Percentiles rank a stretch among this genome's conserved stretches.
Evolutionary conservation across 2,329 filamentous ascomycete species (phyloP).

Genomic region (Seiridium cupressi): DNA sequence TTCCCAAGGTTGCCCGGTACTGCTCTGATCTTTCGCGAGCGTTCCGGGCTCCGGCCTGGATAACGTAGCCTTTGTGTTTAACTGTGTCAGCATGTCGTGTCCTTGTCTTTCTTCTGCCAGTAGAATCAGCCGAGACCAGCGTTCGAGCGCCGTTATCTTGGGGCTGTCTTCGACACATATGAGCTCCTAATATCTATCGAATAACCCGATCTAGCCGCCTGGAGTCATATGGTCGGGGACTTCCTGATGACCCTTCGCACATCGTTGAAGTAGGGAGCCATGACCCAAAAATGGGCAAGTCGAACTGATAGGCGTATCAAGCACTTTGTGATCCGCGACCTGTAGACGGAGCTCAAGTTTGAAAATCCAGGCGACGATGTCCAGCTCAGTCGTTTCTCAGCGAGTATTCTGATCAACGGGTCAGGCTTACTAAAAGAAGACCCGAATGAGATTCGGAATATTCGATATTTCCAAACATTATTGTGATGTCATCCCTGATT

Average conservation of each 20-base stretch:
- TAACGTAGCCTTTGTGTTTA: neutral
- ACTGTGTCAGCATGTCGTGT: neutral
- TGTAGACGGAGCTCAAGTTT: neutral
- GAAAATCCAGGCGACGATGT: too few relatives aligned
- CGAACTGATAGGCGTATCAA: neutral
- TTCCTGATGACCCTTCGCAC: neutral
- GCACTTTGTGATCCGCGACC: conserved; percentile 3
- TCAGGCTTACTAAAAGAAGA: too few relatives aligned
- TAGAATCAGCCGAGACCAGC: neutral
- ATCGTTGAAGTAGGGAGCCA: conserved; percentile 1
- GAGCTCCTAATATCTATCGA: neutral
- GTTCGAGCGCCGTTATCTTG: neutral
- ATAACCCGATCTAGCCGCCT: neutral
- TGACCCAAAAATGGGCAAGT: neutral
- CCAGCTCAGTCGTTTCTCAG: too few relatives aligned
- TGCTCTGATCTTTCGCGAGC: neutral
- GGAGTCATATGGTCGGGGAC: neutral
- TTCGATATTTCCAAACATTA: too few relatives aligned
- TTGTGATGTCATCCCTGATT: too few relatives aligned
- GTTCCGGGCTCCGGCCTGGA: neutral
- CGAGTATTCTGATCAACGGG: too few relatives aligned
- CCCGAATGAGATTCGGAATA: too few relatives aligned
- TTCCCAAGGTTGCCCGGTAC: neutral
- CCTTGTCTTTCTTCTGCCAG: neutral
- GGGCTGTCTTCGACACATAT: neutral